Base-by-base conservation (phyloP, 148 eudicot genomes). In the Camellia granthamiana region DNA sequence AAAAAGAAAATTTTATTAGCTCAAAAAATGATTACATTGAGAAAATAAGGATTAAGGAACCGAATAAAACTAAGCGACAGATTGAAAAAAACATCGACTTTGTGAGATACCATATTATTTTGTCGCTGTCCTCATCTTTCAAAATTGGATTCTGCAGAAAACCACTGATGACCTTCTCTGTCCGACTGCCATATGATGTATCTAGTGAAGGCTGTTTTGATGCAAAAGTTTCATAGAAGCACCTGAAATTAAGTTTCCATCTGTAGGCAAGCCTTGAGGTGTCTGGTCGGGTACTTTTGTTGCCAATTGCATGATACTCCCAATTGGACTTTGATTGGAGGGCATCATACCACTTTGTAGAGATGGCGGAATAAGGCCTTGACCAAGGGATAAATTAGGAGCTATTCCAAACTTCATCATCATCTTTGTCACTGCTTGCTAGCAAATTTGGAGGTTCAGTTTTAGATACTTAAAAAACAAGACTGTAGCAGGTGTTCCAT, bases 351-450 rank as follows among this genome's bases (percentile, higher is more conserved):
- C 87, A 79, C 89, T 82, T 89, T 90, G 92, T 76, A 90, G 65
- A 38, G 97, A 90, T 77, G 88, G 67, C 46, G 99, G 98, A 69
- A 92, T 81, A 44, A 84, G 76, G 78, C 88, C 88, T 88, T 87
- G 91, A 82, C 78, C 87, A 76, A 86, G 81, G 42, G 95, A 85
- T 73, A 93, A 77, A 67, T 78, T 84, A 42, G 97, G 86, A 81
- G 84, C 63, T 59, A 84, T 78, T 78, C 98, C 99, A 90, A 90
- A 86, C 88, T 84, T 93, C 80, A 61, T 81, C 92, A 96, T 90
- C 89, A 91, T 67, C 80, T 86, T 85, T 81, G 86, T 76, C 79
- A 81, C 77, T 68, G 91, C 80, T 87, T 86, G 89, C 99, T 96
- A 84, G 47, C 68, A 88, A 76, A 47, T 15, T 44, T 72, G 55